These are phyloP conservation scores for Diddensiella santjacobensis DNA, from an alignment of 805 yeast genomes.

Conservation along the genomic window DNA sequence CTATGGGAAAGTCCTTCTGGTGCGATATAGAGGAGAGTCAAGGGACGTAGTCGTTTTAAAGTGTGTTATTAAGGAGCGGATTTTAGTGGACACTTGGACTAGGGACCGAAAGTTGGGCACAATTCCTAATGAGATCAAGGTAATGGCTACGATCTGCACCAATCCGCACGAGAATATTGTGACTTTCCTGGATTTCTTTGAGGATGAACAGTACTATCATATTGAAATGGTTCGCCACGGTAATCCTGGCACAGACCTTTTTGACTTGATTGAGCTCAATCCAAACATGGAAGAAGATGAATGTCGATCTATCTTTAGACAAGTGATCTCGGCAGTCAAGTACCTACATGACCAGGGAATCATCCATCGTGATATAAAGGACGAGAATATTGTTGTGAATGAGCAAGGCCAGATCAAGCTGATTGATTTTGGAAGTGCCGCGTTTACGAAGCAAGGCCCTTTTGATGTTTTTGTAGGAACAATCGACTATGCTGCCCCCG, in stretches of 20 bases:
- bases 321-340: constrained; percentile 70
- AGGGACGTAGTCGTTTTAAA: constrained; percentile 72
- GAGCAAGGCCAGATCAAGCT: constrained; percentile 68
- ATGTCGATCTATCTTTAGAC: constrained; percentile 72
- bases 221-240: constrained; percentile 92
- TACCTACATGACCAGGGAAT: constrained; percentile 84
- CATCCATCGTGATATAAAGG: constrained; percentile 92
- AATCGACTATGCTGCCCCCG: constrained; percentile 96
- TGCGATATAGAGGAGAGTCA: constrained; percentile 60
- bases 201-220: constrained; percentile 84
- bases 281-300: constrained; percentile 77
- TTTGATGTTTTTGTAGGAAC: constrained; percentile 98
- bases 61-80: constrained; percentile 86
- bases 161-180: constrained; percentile 84
- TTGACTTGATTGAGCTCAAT: constrained; percentile 85
- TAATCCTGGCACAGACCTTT: constrained; percentile 83
- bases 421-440: constrained; percentile 95
- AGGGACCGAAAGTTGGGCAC: constrained; percentile 88
- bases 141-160: constrained; percentile 66
- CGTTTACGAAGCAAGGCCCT: constrained; percentile 85
- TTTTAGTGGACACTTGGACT: constrained; percentile 96
- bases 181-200: constrained; percentile 84
- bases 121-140: constrained; percentile 92
- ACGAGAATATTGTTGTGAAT: constrained; percentile 88
- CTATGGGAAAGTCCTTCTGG: constrained; percentile 87